Percentiles rank a stretch among this genome's conserved stretches.
Conservation (phyloP, 225 moss, liverwort and hornwort species). For the Thuidium tamariscinum region DNA sequence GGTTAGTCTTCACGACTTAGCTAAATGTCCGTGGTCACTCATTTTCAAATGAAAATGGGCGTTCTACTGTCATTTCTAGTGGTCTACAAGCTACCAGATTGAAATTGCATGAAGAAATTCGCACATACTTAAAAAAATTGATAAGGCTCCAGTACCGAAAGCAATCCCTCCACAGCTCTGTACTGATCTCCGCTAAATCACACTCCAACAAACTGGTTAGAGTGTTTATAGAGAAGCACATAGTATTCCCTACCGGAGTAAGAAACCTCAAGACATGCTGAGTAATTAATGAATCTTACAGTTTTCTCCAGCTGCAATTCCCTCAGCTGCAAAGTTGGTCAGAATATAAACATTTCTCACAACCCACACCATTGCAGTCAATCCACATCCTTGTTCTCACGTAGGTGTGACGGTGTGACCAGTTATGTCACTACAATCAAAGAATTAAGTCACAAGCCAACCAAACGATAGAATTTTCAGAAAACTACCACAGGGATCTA, state of each 20-base stretch:
- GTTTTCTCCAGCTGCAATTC: neutral
- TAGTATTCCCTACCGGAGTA: neutral
- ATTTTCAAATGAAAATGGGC: neutral
- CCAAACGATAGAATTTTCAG: neutral
- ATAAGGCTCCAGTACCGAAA: neutral
- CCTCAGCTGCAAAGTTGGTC: neutral
- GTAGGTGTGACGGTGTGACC: neutral
- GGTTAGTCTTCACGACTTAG: neutral
- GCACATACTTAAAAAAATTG: neutral
- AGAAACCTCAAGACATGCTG: neutral
- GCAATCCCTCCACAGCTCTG: neutral
- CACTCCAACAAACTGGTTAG: neutral
- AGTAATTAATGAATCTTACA: neutral
- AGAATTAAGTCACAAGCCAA: neutral
- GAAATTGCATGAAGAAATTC: neutral
- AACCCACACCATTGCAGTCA: neutral
- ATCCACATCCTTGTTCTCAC: neutral
- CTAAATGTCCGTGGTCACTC: neutral
- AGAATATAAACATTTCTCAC: neutral
- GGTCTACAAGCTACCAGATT: neutral
- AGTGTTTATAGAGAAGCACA: neutral
- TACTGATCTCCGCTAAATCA: neutral
- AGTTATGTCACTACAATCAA: neutral
- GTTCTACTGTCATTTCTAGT: neutral
- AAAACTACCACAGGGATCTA: neutral